phyloP scores from a whole-genome alignment of 1,284 basidiomycete species.

The Grifola frondosa region DNA sequence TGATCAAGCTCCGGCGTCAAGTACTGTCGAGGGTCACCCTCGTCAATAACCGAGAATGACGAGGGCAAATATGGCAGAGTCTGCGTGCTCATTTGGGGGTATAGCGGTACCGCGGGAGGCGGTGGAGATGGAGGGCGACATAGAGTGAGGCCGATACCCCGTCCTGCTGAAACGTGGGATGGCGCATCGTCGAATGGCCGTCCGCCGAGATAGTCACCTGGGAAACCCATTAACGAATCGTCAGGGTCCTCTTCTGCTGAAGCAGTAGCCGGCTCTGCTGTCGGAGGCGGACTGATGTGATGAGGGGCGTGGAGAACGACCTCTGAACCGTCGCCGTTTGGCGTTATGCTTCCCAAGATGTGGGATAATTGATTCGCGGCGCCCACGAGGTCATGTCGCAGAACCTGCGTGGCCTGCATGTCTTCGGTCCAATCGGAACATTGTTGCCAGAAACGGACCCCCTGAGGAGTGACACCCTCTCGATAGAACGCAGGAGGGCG shows the following conservation, averaged over 20 bases:
- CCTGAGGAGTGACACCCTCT: conserved; percentile 42
- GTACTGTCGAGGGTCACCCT: conserved; percentile 6
- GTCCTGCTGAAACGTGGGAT: conserved; percentile 16
- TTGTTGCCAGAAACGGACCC: conserved; percentile 54
- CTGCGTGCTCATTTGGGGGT: conserved; percentile 11
- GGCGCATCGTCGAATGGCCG: conserved; percentile 18
- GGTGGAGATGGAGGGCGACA: conserved; percentile 17
- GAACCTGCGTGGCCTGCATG: conserved; percentile 62
- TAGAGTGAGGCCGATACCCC: conserved; percentile 14
- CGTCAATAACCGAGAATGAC: conserved; percentile 6
- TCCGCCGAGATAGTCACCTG: conserved; percentile 16
- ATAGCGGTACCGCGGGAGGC: conserved; percentile 16
- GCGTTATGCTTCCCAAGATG: conserved; percentile 51
- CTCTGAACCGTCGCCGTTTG: conserved; percentile 37
- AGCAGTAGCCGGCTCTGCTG: conserved; percentile 13
- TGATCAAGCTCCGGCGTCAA: conserved; percentile 2
- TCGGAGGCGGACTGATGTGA: conserved; percentile 24
- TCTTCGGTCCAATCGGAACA: conserved; percentile 79
- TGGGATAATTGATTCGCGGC: conserved; percentile 61
- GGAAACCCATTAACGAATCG: conserved; percentile 9
- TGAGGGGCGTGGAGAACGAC: conserved; percentile 34
- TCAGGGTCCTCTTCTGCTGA: conserved; percentile 16
- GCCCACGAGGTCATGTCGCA: conserved; percentile 68
- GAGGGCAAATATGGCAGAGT: conserved; percentile 5
- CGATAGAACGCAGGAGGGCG: conserved; percentile 67